These are phyloP conservation scores for Rhynchospora pubera DNA, from an alignment of 176 grass and related monocot genomes.

Conservation along the genomic window DNA sequence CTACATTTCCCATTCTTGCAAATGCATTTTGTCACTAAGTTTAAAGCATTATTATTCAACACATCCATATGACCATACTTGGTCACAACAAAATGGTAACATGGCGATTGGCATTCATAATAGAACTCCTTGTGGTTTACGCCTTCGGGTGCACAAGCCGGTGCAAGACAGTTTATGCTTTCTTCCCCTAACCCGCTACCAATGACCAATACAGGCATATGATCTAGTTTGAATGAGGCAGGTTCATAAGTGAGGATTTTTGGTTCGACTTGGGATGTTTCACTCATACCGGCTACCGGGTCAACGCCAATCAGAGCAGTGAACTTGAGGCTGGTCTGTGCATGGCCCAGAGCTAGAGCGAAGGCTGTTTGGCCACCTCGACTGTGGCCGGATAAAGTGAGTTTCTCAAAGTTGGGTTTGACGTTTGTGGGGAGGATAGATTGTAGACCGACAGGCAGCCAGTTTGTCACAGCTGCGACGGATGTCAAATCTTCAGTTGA, in stretches of 20 bases:
- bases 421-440: constrained; percentile 29
- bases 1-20: constrained; percentile 48
- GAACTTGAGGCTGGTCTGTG: constrained; percentile 23
- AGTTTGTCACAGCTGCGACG: constrained; percentile 17
- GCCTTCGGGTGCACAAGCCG: constrained; percentile 34
- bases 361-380: constrained; percentile 52
- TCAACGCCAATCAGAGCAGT: constrained; percentile 45
- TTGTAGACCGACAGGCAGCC: constrained; percentile 33
- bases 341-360: constrained; percentile 35
- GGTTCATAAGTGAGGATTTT: constrained; percentile 43
- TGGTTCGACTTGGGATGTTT: constrained; percentile 15
- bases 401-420: constrained; percentile 28
- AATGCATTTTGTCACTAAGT: constrained; percentile 26
- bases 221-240: constrained; percentile 28
- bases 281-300: constrained; percentile 27
- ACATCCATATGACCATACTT: constrained; percentile 58
- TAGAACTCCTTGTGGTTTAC: constrained; percentile 58
- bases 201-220: constrained; percentile 36
- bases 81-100: constrained; percentile 46
- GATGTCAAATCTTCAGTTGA: constrained; percentile 31
- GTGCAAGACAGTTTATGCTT: constrained; percentile 21
- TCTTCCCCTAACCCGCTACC: constrained; percentile 45
- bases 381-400: constrained; percentile 46
- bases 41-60: constrained; percentile 35
- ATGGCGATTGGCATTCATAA: constrained; percentile 33